Evolutionary conservation across 1,139 yeast genomes (phyloP), one percentile per base, ranked within the genome.

Genomic region (Sugiyamaella neomexicana): DNA sequence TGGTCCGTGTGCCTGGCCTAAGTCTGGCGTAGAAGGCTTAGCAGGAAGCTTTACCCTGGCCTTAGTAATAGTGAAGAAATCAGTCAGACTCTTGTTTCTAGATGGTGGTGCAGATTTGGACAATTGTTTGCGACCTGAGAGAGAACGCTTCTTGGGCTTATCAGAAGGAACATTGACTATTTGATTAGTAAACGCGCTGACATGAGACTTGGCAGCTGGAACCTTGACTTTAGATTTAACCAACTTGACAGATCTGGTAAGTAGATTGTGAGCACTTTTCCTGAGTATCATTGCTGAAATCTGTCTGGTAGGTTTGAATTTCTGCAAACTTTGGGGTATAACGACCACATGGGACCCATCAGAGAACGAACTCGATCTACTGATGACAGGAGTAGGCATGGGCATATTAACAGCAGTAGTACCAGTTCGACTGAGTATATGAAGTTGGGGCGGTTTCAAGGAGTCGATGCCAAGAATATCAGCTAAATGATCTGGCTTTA

Each of bases 121-220:
- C n/a, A 20, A 23, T 10, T 12, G 34, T 25, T 17, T 42, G 3
- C 43, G 29, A 2, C 20, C 48, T 9, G 53, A 50, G 2, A n/a
- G 9, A 27, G 37, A 15, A 7, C 53, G 53, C 39, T 50, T 34
- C 13, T 34, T 34, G 16, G 38, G 15, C 23, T 39, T 50, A 7
- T 50, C 32, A 38, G 36, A 17, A n/a, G 37, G 25, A 8, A 50
- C 54, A 12, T 16, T 40, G 17, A 44, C 34, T 10, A 41, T 13
- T 23, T 43, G 38, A 5, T 50, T 37, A 7, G 54, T 44, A 25
- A 44, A 44, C 6, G 38, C 38, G 13, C 54, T 46, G 17, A 46
- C 32, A 7, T 23, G 40, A 10, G 37, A 29, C 23, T 17, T 31
- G 13, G 43, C 25, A 45, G 34, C 54, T 20, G 41, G 39, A 7